These are phyloP conservation scores for Lithohypha guttulata DNA, from an alignment of 2,329 filamentous ascomycete species.

Conservation along the genomic window DNA sequence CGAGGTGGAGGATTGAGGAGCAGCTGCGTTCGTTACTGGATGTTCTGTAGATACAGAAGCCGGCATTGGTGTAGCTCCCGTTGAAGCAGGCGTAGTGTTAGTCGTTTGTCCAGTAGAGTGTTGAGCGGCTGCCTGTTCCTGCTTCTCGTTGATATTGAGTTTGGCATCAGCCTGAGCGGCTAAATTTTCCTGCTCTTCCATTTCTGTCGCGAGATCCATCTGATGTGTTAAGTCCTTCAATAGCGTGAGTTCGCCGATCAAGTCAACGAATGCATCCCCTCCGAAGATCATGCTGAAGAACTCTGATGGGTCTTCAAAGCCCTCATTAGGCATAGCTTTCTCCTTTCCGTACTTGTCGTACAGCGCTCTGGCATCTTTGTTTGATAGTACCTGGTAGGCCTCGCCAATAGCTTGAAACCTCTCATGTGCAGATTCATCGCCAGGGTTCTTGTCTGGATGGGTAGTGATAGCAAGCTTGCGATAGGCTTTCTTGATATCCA, in stretches of 20 bases:
- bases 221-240: constrained; percentile 98
- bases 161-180: constrained; percentile 43
- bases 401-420: constrained; percentile 80
- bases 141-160: constrained; percentile 35
- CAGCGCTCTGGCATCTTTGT: constrained; percentile 72
- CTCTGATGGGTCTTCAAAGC: constrained; percentile 90
- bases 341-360: constrained; percentile 99
- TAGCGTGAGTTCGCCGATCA: constrained; percentile 94
- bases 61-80: constrained; percentile 15
- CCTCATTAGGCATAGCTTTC: constrained; percentile 75
- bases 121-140: constrained; percentile 29
- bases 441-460: constrained; percentile 81
- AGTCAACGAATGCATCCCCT: constrained; percentile 87
- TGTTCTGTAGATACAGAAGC: constrained; percentile 12
- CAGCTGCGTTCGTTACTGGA: constrained; percentile 3
- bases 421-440: constrained; percentile 83
- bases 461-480: constrained; percentile 51
- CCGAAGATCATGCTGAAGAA: constrained; percentile 99
- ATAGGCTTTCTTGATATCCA: constrained; percentile 95
- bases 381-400: constrained; percentile 69
- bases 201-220: constrained; percentile 92
- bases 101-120: constrained; percentile 35
- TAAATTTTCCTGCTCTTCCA: constrained; percentile 58
- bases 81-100: constrained; percentile 6
- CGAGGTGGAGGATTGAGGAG: constrained; percentile 23